A percentile compares a stretch with the other conserved stretches of the same genome.
Conservation (phyloP, 345 rosid genomes). For the Citrus hindsii region DNA sequence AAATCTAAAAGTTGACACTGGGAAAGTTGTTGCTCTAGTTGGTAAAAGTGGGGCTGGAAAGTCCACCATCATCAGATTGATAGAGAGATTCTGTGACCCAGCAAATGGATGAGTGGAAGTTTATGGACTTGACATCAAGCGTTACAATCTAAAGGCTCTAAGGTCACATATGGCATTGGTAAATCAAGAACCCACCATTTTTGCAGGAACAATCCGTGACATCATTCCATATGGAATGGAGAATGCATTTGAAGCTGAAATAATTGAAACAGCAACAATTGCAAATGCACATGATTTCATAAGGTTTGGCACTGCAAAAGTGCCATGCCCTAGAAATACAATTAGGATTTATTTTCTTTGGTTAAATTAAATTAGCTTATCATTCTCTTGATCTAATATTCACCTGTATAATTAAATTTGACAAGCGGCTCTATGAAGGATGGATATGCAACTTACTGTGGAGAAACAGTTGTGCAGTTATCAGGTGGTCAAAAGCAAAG, state of each 20-base stretch:
- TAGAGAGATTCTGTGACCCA: conserved; percentile 33
- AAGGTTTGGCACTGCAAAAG: neutral
- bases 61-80: conserved; percentile 26
- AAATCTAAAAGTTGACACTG: conserved; percentile 29
- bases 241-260: conserved; percentile 26
- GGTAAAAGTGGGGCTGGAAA: conserved; percentile 31
- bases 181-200: conserved; percentile 29
- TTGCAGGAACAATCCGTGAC: conserved; percentile 22
- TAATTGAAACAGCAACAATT: conserved; percentile 32
- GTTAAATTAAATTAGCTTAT: too few species aligned
- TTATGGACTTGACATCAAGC: conserved; percentile 23
- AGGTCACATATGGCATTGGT: conserved; percentile 22
- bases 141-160: conserved; percentile 19
- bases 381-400: neutral
- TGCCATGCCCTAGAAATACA: neutral
- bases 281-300: conserved; percentile 36
- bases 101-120: conserved; percentile 16
- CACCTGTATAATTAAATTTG: neutral
- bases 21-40: conserved; percentile 20
- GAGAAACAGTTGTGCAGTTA: conserved; percentile 29
- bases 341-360: neutral
- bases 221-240: conserved; percentile 27
- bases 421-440: conserved; percentile 14
- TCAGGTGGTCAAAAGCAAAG: conserved; percentile 47
- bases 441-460: conserved; percentile 21